Evolutionary conservation across 2,329 filamentous ascomycete species (phyloP).

Genomic region (Tolypocladium ovalisporum): DNA sequence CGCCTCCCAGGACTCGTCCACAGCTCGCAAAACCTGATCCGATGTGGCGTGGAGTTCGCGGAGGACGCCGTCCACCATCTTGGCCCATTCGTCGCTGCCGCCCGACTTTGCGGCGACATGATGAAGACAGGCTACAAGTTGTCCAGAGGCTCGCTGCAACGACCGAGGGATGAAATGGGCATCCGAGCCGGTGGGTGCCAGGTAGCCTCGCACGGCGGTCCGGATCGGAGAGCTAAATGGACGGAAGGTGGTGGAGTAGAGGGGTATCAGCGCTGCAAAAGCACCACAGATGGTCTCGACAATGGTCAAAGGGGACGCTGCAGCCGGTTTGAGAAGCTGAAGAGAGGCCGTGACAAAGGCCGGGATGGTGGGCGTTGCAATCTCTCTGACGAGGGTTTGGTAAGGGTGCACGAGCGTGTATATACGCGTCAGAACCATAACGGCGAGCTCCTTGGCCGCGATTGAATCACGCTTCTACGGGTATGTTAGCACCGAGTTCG

Average conservation of each 20-base stretch:
- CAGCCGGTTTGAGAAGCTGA: slow-evolving; percentile 43
- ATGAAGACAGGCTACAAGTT: slow-evolving; percentile 60
- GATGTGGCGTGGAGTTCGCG: slow-evolving; percentile 58
- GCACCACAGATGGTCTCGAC: slow-evolving; percentile 61
- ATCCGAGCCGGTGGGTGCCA: slow-evolving; percentile 54
- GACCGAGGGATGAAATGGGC: slow-evolving; percentile 34
- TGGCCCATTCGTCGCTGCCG: slow-evolving; percentile 68
- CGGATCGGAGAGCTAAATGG: slow-evolving; percentile 62
- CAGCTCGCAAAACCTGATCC: slow-evolving; percentile 66
- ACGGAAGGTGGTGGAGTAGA: slow-evolving; percentile 74
- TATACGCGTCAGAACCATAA: slow-evolving; percentile 72
- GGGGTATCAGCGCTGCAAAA: slow-evolving; percentile 61
- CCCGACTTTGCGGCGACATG: slow-evolving; percentile 74
- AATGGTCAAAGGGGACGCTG: slow-evolving; percentile 32
- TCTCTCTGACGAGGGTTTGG: slow-evolving; percentile 73
- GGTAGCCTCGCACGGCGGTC: slow-evolving; percentile 43
- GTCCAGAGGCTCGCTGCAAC: slow-evolving; percentile 47
- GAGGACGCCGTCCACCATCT: slow-evolving; percentile 50
- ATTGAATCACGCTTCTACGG: slow-evolving; percentile 63
- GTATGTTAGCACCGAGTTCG: background rate
- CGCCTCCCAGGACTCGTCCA: slow-evolving; percentile 75
- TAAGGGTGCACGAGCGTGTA: slow-evolving; percentile 75
- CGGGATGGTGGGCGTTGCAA: slow-evolving; percentile 73
- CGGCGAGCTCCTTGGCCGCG: slow-evolving; percentile 63
- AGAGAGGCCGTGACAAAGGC: slow-evolving; percentile 64